These are phyloP conservation scores for Sporothrix schenckii DNA, from an alignment of 2,329 filamentous ascomycete species.

Conservation along the genomic window DNA sequence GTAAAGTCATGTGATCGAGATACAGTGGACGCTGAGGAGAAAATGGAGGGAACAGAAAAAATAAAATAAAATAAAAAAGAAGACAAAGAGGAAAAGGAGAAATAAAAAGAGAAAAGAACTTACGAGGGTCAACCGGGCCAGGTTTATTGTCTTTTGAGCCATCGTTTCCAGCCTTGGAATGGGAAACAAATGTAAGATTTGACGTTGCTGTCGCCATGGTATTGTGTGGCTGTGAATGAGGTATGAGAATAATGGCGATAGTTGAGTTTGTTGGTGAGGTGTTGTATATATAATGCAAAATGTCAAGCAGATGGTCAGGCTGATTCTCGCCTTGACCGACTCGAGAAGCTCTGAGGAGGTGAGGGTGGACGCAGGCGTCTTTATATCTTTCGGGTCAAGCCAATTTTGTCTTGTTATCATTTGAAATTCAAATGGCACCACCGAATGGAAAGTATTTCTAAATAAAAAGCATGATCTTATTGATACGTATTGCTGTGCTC, in stretches of 20 bases:
- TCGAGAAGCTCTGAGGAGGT: neutral
- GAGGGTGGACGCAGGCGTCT: neutral
- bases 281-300: neutral
- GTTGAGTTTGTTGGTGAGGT: neutral
- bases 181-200: neutral
- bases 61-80: too few relatives aligned
- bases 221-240: neutral
- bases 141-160: slow-evolving; percentile 22
- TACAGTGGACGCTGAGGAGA: neutral
- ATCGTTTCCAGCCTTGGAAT: slow-evolving; percentile 9
- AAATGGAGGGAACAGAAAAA: neutral
- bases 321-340: neutral
- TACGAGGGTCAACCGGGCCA: slow-evolving; percentile 28
- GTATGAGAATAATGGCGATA: neutral
- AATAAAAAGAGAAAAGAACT: neutral
- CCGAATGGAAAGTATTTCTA: too few relatives aligned
- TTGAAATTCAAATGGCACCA: neutral
- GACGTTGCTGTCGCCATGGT: neutral
- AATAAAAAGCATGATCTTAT: too few relatives aligned
- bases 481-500: neutral
- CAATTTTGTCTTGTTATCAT: neutral
- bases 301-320: neutral
- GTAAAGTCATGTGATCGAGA: slow-evolving; percentile 26
- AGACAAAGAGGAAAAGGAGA: neutral
- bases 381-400: slow-evolving; percentile 4